Evolutionary conservation across 2,329 filamentous ascomycete genomes (phyloP), one percentile per base, ranked within the genome.

Genomic region (Beauveria sp.): DNA sequence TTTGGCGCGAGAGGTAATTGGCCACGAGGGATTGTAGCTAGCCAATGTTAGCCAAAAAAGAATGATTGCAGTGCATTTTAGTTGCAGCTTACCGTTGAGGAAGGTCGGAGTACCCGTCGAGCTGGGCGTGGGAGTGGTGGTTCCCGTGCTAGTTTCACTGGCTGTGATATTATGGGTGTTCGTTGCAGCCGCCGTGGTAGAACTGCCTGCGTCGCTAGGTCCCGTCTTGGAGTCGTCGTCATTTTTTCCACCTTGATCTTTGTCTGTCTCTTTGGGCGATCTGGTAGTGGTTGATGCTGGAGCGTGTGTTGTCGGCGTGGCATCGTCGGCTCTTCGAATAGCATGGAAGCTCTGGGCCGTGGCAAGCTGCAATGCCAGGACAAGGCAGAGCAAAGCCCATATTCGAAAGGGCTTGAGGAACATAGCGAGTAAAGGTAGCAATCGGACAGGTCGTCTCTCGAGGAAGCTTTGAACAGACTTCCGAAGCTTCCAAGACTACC

Each of bases 1-100:
- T 73, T 75, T 0, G 93, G 92, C 26, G 83, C 69, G 40, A 96
- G 77, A 0, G 93, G 93, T 20, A 97, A 79, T 56, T 82, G 71
- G 51, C 80, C 81, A 5, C 69, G 71, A 3, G 77, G 73, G 52
- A 84, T 75, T 2, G 77, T 79, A 34, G 69, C 81, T 83, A 63
- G 26, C 26, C 6, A 43, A 9, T 22, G 12, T 58, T 58, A 46
- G 47, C 14, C 34, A 16, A 28, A 16, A 26, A 45, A 10, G 0
- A 5, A 20, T 2, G 18, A 9, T 18, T 12, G 34, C n/a, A 30
- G 20, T n/a, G 20, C 24, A 22, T 50, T 20, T 18, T 5, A 30
- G 14, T n/a, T 40, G 20, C 30, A 10, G 58, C 71, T 34, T 69
- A 77, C 75, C 64, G 65, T 77, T 75, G 45, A 72, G 65, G 49